A percentile compares a stretch with the other conserved stretches of the same genome.
Conservation (phyloP, 176 grass and related monocot species). For the Oryza glaberrima region DNA sequence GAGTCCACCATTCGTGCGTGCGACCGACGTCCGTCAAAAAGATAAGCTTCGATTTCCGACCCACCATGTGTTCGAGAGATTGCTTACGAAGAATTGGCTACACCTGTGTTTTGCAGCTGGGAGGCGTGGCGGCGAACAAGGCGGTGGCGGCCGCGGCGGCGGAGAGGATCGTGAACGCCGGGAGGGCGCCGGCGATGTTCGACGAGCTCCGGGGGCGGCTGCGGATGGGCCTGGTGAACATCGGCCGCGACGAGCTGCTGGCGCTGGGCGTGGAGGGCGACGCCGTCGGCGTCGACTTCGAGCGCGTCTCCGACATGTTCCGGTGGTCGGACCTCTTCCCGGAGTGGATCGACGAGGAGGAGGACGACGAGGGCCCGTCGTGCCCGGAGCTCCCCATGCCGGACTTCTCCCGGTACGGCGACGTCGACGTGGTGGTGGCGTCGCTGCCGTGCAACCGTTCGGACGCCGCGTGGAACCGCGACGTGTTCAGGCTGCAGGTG, state of each 20-base stretch:
- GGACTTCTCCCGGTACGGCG: constrained; percentile 46
- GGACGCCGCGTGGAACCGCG: constrained; percentile 57
- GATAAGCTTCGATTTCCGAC: no score
- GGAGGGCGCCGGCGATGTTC: constrained; percentile 57
- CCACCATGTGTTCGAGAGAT: no score
- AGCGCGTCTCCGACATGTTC: constrained; percentile 57
- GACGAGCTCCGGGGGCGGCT: constrained; percentile 47
- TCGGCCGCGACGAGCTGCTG: constrained; percentile 50
- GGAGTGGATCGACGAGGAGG: constrained; percentile 95
- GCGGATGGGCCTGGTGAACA: constrained; percentile 76
- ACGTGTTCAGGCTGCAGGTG: constrained; percentile 86
- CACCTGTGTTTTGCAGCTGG: constrained; percentile 38
- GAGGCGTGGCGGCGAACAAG: constrained; percentile 51
- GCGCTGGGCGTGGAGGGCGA: constrained; percentile 60
- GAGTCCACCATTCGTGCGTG: constrained; percentile 40
- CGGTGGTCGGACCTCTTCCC: constrained; percentile 83
- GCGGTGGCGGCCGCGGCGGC: constrained; percentile 5
- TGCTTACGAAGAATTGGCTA: no score
- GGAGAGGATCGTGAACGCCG: constrained; percentile 61
- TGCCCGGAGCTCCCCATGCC: constrained; percentile 95
- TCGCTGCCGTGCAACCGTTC: constrained; percentile 62
- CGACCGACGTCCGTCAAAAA: no score
- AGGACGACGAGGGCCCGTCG: constrained; percentile 58
- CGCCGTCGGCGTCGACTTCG: constrained; percentile 50
- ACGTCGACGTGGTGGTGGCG: constrained; percentile 74